A percentile compares a stretch with the other conserved stretches of the same genome.
These are phyloP conservation scores for Ogataea angusta DNA, from an alignment of 805 yeast species.

Conservation along the genomic window DNA sequence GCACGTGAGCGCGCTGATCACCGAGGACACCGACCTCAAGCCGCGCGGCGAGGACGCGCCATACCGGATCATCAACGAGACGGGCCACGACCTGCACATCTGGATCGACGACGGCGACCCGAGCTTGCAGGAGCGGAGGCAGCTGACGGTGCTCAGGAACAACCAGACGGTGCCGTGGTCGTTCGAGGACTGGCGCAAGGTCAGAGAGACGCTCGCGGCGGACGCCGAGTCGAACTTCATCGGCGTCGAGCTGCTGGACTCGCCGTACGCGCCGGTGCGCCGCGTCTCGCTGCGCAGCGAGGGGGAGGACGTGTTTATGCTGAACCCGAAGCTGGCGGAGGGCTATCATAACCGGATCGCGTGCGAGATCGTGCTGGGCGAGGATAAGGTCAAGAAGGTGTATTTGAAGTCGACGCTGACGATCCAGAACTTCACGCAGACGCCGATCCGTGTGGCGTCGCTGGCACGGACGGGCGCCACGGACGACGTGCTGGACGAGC, in stretches of 20 bases:
- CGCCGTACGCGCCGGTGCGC: conserved; percentile 51
- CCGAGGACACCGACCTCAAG: conserved; percentile 50
- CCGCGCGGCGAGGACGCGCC: conserved; percentile 82
- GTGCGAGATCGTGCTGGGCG: conserved; percentile 65
- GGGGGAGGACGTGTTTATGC: conserved; percentile 73
- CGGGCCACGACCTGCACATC: conserved; percentile 76
- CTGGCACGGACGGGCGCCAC: conserved; percentile 26
- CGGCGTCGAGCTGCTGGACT: conserved; percentile 57
- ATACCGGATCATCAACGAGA: conserved; percentile 73
- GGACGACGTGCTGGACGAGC: conserved; percentile 30
- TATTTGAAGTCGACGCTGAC: conserved; percentile 73
- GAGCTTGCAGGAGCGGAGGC: conserved; percentile 24
- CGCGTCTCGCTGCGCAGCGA: conserved; percentile 70
- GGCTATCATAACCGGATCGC: conserved; percentile 68
- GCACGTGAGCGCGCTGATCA: conserved; percentile 58
- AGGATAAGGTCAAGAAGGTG: conserved; percentile 76
- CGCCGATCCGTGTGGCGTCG: conserved; percentile 46
- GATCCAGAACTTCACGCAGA: conserved; percentile 64
- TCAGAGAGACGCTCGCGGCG: conserved; percentile 75
- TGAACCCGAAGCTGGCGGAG: conserved; percentile 51
- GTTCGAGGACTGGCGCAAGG: conserved; percentile 88
- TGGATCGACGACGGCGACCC: conserved; percentile 61
- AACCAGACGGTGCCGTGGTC: conserved; percentile 71
- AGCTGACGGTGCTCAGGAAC: conserved; percentile 40
- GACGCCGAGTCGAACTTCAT: conserved; percentile 59